phyloP scores from a whole-genome alignment of 1,284 basidiomycete species.

The Ceratobasidium sp. region DNA sequence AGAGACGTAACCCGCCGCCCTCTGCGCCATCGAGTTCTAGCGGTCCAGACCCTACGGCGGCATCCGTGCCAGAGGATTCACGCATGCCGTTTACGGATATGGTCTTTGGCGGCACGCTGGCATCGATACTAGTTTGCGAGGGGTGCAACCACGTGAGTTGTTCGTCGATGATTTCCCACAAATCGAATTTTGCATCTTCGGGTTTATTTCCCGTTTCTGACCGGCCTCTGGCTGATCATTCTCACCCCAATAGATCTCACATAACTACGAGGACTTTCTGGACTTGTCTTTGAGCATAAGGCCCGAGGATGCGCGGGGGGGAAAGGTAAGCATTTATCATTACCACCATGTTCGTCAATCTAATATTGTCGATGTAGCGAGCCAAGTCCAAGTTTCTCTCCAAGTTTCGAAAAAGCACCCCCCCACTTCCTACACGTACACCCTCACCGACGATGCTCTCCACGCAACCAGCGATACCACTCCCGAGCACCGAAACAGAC shows the following conservation, averaged over 20 bases:
- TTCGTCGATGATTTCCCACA: neutral
- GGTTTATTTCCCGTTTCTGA: constrained; percentile 12
- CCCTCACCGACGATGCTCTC: constrained; percentile 22
- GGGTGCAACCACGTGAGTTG: constrained; percentile 79
- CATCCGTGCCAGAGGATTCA: constrained; percentile 58
- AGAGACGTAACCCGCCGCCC: constrained; percentile 72
- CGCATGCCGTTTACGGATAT: constrained; percentile 85
- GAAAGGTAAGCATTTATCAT: constrained; percentile 60
- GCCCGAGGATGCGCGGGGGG: constrained; percentile 77
- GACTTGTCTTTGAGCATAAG: constrained; percentile 91
- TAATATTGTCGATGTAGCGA: constrained; percentile 57
- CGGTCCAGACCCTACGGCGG: constrained; percentile 20
- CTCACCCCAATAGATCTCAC: constrained; percentile 71
- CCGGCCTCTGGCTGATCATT: constrained; percentile 3
- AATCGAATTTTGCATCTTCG: neutral
- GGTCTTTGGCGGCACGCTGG: constrained; percentile 88
- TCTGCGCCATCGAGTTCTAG: constrained; percentile 39
- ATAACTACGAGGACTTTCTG: constrained; percentile 93
- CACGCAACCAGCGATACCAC: neutral
- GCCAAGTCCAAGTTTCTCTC: constrained; percentile 76
- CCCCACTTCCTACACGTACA: constrained; percentile 26
- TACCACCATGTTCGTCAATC: neutral
- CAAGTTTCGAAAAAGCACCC: constrained; percentile 39
- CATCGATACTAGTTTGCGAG: constrained; percentile 92
- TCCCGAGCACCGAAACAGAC: constrained; percentile 23